A percentile compares a stretch with the other conserved stretches of the same genome.
Evolutionary conservation across 2,329 filamentous ascomycete genomes (phyloP).

Genomic region (Reticulascus tulasneorum): DNA sequence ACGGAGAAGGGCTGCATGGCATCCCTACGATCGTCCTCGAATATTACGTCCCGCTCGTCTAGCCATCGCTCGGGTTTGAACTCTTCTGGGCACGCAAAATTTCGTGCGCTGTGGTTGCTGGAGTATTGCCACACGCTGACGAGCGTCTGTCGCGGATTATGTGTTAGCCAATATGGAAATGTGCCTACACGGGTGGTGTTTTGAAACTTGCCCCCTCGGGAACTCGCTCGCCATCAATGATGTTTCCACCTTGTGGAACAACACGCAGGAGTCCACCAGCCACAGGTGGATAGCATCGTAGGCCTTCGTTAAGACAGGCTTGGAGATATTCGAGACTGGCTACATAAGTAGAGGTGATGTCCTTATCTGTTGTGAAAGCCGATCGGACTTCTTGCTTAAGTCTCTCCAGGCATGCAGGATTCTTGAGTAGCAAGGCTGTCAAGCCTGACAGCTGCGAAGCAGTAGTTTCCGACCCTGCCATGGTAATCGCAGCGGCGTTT

Average conservation of each 20-base stretch:
- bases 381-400: background rate
- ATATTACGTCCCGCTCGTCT: too few species aligned
- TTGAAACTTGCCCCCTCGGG: too few species aligned
- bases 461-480: constrained; percentile 2
- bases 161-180: too few species aligned
- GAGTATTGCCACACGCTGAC: constrained; percentile 1
- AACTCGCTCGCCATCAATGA: background rate
- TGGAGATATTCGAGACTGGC: constrained; percentile 2
- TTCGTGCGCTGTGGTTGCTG: too few species aligned
- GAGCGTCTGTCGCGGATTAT: too few species aligned
- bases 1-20: too few species aligned
- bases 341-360: constrained; percentile 3
- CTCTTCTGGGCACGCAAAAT: background rate
- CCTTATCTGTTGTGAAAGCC: background rate
- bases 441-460: constrained; percentile 1
- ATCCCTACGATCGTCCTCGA: too few species aligned
- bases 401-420: background rate
- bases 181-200: too few species aligned
- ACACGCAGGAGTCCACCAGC: background rate
- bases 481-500: constrained; percentile 2
- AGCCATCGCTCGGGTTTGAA: constrained; percentile 6
- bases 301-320: constrained; percentile 2
- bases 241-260: constrained; percentile 1
- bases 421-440: constrained; percentile 1
- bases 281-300: constrained; percentile 2